A percentile compares a stretch with the other conserved stretches of the same genome.
Evolutionary conservation across 2,329 filamentous ascomycete genomes (phyloP).

Genomic region (Colletotrichum viniferum): DNA sequence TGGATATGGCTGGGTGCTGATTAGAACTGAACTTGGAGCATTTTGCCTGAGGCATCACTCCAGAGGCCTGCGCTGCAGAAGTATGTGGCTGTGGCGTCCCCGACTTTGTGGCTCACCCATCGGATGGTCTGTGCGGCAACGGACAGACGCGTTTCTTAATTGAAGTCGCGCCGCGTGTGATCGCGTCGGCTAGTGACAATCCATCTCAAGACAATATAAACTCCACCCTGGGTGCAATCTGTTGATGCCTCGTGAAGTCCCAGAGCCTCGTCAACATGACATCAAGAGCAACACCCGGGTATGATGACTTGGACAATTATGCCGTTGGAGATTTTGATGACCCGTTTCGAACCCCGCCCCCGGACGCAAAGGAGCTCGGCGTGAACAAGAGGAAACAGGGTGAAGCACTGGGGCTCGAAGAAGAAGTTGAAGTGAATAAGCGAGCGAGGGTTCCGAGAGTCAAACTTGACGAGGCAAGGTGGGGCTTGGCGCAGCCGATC

Average conservation of each 20-base stretch:
- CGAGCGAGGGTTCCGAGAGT: slow-evolving; percentile 73
- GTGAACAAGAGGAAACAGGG: slow-evolving; percentile 53
- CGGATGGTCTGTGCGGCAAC: neutral
- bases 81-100: neutral
- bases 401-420: slow-evolving; percentile 76
- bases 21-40: neutral
- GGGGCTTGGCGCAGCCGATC: slow-evolving; percentile 1
- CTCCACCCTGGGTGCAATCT: neutral
- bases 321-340: slow-evolving; percentile 61
- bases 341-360: slow-evolving; percentile 52
- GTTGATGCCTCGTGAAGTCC: neutral
- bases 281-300: slow-evolving; percentile 40
- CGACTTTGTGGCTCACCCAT: neutral
- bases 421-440: slow-evolving; percentile 83
- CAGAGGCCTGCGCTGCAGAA: neutral
- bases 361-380: slow-evolving; percentile 36
- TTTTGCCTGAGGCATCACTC: neutral
- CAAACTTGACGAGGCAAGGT: slow-evolving; percentile 86
- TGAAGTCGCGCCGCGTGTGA: neutral
- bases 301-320: slow-evolving; percentile 78
- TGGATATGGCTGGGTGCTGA: slow-evolving; percentile 2
- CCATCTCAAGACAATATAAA: neutral
- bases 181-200: neutral
- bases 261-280: neutral
- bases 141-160: neutral